A percentile compares a stretch with the other conserved stretches of the same genome.
These are phyloP conservation scores for Thymus quinquecostatus DNA, from an alignment of 257 asterid species.

Conservation along the genomic window DNA sequence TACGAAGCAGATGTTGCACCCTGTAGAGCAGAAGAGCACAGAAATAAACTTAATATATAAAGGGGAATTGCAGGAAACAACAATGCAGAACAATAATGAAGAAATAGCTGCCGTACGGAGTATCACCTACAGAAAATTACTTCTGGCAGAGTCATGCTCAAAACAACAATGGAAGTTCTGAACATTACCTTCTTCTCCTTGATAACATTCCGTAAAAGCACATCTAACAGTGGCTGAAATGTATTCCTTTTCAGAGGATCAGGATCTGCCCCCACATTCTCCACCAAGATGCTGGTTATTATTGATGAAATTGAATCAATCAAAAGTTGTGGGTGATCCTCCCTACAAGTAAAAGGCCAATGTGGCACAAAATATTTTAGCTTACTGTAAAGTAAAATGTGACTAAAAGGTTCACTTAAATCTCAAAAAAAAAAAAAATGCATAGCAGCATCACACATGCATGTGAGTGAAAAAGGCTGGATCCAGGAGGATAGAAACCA, in stretches of 20 bases:
- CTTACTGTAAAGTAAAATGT: neutral
- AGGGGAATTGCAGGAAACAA: constrained; percentile 25
- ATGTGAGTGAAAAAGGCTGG: neutral
- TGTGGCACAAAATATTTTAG: constrained; percentile 27
- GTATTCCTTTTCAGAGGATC: constrained; percentile 47
- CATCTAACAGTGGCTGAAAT: constrained; percentile 66
- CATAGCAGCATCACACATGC: constrained; percentile 10
- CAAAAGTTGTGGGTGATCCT: constrained; percentile 70
- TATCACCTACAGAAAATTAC: constrained; percentile 2
- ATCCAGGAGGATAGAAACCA: constrained; percentile 30
- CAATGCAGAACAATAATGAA: constrained; percentile 18
- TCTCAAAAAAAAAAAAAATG: constrained; percentile 20
- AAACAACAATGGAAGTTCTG: neutral
- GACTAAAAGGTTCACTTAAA: neutral
- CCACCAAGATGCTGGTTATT: constrained; percentile 63
- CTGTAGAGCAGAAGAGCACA: constrained; percentile 50
- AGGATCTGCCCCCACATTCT: constrained; percentile 51
- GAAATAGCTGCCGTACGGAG: neutral
- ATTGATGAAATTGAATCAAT: constrained; percentile 66
- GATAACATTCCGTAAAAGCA: constrained; percentile 72
- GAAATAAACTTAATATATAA: neutral
- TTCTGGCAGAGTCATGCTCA: constrained; percentile 18
- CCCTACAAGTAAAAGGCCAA: constrained; percentile 49
- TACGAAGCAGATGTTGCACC: constrained; percentile 58
- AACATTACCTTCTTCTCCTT: constrained; percentile 63